Conservation (phyloP, 139 green algal genomes). For the Microglena sp. region DNA sequence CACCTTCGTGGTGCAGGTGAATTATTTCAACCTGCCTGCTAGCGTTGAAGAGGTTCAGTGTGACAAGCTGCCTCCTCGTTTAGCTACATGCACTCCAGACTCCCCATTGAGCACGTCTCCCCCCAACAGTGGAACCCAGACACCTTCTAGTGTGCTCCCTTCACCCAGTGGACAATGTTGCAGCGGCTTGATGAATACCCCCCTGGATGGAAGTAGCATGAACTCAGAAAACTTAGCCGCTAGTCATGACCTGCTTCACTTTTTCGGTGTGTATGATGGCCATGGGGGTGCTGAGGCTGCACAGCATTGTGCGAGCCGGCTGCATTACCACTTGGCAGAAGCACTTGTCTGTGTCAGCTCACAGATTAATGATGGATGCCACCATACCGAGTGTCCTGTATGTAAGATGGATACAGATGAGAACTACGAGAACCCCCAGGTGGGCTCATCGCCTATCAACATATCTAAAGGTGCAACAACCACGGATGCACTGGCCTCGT, state of each 20-base stretch:
- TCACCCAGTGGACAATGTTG: background rate
- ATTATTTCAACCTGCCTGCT: slow-evolving; percentile 39
- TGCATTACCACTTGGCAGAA: slow-evolving; percentile 52
- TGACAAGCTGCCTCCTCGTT: slow-evolving; percentile 40
- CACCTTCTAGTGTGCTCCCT: background rate
- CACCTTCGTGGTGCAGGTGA: slow-evolving; percentile 33
- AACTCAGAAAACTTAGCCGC: background rate
- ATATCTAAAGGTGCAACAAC: background rate
- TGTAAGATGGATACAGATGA: background rate
- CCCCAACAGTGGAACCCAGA: background rate
- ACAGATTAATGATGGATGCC: background rate
- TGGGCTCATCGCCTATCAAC: too few species aligned
- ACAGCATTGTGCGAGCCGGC: slow-evolving; percentile 42
- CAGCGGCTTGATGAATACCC: background rate
- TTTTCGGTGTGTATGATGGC: slow-evolving; percentile 68
- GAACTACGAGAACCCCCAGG: background rate
- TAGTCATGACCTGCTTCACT: slow-evolving; percentile 55
- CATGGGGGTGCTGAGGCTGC: slow-evolving; percentile 57
- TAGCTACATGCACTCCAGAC: slow-evolving; percentile 19
- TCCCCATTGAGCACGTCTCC: background rate
- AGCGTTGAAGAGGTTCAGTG: background rate
- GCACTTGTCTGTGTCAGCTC: slow-evolving; percentile 12
- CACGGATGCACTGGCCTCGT: background rate
- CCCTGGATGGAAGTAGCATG: slow-evolving; percentile 1
- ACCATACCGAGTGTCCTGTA: background rate